These are phyloP conservation scores for Citrullus mucosospermus DNA, from an alignment of 306 rosid species.

Conservation along the genomic window DNA sequence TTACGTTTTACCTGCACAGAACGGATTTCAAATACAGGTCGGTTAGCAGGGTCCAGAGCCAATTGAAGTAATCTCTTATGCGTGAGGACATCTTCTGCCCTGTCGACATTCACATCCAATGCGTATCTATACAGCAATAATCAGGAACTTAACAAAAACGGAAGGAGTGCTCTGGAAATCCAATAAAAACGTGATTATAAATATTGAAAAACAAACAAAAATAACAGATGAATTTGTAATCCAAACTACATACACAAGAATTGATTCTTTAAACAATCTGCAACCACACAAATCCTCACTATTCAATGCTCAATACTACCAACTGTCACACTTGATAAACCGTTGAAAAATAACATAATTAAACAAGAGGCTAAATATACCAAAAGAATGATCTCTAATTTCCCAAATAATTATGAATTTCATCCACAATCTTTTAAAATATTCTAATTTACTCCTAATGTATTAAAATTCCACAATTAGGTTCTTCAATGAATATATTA, in stretches of 20 bases:
- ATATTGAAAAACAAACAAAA: background rate
- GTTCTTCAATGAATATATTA: background rate
- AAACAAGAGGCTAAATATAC: background rate
- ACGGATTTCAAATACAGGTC: slow-evolving; percentile 82
- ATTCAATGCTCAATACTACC: background rate
- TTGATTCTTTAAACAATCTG: background rate
- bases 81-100: slow-evolving; percentile 91
- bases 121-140: slow-evolving; percentile 60
- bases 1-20: slow-evolving; percentile 54
- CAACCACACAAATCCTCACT: background rate
- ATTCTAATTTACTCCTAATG: background rate
- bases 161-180: background rate
- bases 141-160: slow-evolving; percentile 17
- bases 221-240: background rate
- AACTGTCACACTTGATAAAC: background rate
- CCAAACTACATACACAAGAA: background rate
- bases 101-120: slow-evolving; percentile 93
- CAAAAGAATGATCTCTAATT: background rate
- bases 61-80: slow-evolving; percentile 75
- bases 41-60: slow-evolving; percentile 62
- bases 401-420: background rate
- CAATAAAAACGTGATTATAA: background rate
- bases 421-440: background rate
- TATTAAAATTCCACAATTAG: background rate
- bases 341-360: background rate